Evolutionary conservation across 1,284 basidiomycete species (phyloP).

Genomic region (Rhodotorula sp.): DNA sequence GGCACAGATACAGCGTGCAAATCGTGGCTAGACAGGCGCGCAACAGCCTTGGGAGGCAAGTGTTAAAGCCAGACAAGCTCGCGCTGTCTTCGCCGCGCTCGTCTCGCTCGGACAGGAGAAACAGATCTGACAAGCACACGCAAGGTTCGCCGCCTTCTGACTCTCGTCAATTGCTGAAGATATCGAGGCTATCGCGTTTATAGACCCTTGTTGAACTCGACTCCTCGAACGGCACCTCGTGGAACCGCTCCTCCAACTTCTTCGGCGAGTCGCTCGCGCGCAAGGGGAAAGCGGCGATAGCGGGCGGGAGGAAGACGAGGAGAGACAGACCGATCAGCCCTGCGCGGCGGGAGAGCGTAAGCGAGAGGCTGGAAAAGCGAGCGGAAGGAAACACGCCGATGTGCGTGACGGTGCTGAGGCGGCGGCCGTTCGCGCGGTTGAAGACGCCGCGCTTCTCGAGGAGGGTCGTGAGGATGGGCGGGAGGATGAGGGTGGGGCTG

Average conservation of each 20-base stretch:
- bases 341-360: not conserved
- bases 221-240: slow-evolving; percentile 46
- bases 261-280: slow-evolving; percentile 50
- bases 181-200: no score
- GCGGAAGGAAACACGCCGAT: slow-evolving; percentile 44
- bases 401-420: slow-evolving; percentile 48
- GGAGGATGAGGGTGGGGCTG: slow-evolving; percentile 57
- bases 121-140: no score
- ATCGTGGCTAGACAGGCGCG: no score
- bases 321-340: slow-evolving; percentile 54
- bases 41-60: no score
- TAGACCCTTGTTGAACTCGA: slow-evolving; percentile 58
- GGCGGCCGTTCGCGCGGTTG: slow-evolving; percentile 49
- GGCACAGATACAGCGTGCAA: no score
- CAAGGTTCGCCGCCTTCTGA: no score
- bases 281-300: slow-evolving; percentile 58
- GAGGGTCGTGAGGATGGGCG: slow-evolving; percentile 54
- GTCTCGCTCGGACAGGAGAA: no score
- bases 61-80: no score
- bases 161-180: no score
- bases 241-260: slow-evolving; percentile 51
- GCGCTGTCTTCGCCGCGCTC: no score
- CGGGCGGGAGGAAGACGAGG: slow-evolving; percentile 56
- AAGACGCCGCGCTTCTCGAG: slow-evolving; percentile 52
- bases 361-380: not conserved